Conservation (phyloP, 495 filamentous ascomycete species). For the Podospora pseudoanserina region DNA sequence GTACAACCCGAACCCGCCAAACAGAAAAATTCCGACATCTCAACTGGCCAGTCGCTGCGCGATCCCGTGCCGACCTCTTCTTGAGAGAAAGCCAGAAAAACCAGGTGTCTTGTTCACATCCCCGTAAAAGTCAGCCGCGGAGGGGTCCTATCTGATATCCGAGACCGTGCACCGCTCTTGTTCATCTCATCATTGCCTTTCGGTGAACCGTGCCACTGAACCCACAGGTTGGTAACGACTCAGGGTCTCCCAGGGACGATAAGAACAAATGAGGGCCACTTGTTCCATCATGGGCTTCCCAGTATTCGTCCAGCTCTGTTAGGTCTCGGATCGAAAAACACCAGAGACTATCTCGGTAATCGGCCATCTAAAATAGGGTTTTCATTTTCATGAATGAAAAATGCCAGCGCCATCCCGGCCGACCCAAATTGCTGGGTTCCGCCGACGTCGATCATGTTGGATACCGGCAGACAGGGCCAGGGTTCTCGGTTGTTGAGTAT, state of each 20-base stretch:
- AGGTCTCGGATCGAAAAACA: too few species aligned
- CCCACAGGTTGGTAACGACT: neutral
- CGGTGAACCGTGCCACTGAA: neutral
- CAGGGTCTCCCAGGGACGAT: too few species aligned
- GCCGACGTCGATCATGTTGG: neutral
- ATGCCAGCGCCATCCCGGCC: too few species aligned
- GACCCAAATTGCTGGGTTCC: neutral
- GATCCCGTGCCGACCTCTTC: neutral
- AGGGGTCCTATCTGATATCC: neutral
- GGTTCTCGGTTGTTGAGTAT: too few species aligned
- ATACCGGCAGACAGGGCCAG: neutral
- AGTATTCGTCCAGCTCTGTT: too few species aligned
- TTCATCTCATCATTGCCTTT: neutral
- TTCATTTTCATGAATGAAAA: too few species aligned
- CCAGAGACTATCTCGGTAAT: neutral
- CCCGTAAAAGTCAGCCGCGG: neutral
- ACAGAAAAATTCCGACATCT: neutral
- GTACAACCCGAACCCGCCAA: neutral
- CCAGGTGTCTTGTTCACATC: neutral
- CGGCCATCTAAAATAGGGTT: neutral
- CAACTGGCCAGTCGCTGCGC: neutral
- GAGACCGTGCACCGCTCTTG: neutral
- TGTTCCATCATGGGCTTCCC: too few species aligned
- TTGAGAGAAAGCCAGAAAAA: neutral
- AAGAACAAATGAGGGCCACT: too few species aligned